phyloP scores from a whole-genome alignment of 176 grass and related monocot genomes.

The Calamus simplicifolius region DNA sequence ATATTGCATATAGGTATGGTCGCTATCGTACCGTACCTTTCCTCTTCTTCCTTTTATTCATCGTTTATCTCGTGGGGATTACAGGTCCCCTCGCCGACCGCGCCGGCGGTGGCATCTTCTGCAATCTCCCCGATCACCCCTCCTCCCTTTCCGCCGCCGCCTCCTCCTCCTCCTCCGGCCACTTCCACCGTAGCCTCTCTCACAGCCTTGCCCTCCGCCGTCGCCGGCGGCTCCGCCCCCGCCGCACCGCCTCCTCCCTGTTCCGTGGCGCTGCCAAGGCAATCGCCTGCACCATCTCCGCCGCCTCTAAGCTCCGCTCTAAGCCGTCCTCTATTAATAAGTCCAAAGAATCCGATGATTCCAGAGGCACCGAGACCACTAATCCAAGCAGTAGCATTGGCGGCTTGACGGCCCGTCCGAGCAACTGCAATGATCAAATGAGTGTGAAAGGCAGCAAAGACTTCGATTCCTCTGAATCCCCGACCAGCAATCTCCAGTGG shows the following conservation, averaged over 20 bases:
- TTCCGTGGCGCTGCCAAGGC: conserved; percentile 15
- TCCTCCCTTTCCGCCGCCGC: conserved; percentile 16
- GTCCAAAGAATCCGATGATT: neutral
- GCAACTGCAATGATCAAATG: conserved; percentile 19
- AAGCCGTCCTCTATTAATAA: neutral
- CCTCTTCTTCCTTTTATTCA: too few species aligned
- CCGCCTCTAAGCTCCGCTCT: conserved; percentile 32
- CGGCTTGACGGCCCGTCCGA: neutral
- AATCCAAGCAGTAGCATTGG: neutral
- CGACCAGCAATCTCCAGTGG: conserved; percentile 47
- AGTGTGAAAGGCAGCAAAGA: neutral
- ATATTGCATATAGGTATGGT: too few species aligned
- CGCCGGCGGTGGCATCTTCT: conserved; percentile 14
- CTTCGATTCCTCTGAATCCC: neutral
- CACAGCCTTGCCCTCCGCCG: conserved; percentile 18
- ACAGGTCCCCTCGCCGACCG: conserved; percentile 23
- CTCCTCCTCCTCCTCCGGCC: conserved; percentile 11
- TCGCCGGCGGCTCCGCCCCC: conserved; percentile 9
- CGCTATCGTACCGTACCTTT: too few species aligned
- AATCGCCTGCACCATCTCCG: neutral
- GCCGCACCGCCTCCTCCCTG: conserved; percentile 19
- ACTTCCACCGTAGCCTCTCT: conserved; percentile 21
- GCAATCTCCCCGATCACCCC: conserved; percentile 35
- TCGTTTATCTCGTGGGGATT: too few species aligned
- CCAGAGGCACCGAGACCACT: neutral